A percentile compares a stretch with the other conserved stretches of the same genome.
Evolutionary conservation across 805 yeast genomes (phyloP).

Genomic region (Lipomyces kockii): DNA sequence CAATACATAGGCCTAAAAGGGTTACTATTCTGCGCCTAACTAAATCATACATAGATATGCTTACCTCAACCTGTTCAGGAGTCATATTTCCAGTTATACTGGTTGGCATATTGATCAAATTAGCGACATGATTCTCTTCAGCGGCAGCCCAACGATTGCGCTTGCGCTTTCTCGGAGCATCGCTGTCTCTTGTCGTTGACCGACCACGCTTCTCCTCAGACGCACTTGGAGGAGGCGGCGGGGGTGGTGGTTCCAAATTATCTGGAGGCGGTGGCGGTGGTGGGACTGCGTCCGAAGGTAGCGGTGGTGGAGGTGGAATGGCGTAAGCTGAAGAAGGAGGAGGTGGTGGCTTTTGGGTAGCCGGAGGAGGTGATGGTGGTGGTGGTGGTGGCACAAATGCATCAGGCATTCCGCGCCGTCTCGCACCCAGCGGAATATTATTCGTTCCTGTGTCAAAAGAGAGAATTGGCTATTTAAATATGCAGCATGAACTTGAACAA

Average conservation of each 20-base stretch:
- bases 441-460: constrained; percentile 30
- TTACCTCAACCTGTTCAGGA: constrained; percentile 71
- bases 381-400: constrained; percentile 28
- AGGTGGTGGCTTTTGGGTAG: background rate
- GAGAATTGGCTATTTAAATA: background rate
- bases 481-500: background rate
- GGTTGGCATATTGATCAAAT: constrained; percentile 47
- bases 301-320: constrained; percentile 27
- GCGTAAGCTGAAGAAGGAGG: constrained; percentile 13
- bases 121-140: constrained; percentile 42
- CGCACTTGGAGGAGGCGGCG: constrained; percentile 30
- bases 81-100: constrained; percentile 57
- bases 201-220: constrained; percentile 24
- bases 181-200: constrained; percentile 5
- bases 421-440: constrained; percentile 34
- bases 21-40: background rate
- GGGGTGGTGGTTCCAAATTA: constrained; percentile 19
- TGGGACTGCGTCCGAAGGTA: constrained; percentile 12
- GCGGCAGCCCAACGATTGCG: constrained; percentile 43
- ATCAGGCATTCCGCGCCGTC: constrained; percentile 33
- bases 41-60: constrained; percentile 42
- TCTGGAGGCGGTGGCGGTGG: constrained; percentile 31
- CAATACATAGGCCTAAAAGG: constrained; percentile 55
- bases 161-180: constrained; percentile 29
- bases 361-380: constrained; percentile 10